Evolutionary conservation across 2,329 filamentous ascomycete genomes (phyloP).

Genomic region (Pseudopithomyces chartarum): DNA sequence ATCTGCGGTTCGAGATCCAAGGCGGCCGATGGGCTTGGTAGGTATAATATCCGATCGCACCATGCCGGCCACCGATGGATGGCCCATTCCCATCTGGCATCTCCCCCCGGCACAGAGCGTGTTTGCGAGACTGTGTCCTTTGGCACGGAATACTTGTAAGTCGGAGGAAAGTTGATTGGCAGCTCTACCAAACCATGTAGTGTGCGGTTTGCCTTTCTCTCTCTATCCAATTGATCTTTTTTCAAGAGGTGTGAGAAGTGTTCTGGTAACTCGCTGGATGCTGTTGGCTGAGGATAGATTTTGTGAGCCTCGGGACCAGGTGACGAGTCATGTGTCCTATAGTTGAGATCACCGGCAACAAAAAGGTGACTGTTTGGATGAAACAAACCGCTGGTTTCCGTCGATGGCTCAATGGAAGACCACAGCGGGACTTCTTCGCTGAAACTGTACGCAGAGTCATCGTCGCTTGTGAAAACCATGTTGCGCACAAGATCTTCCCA

Average conservation of each 20-base stretch:
- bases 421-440: conserved; percentile 41
- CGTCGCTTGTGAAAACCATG: conserved; percentile 68
- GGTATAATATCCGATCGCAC: conserved; percentile 89
- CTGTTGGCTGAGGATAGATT: conserved; percentile 66
- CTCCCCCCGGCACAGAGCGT: conserved; percentile 26
- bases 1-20: conserved; percentile 58
- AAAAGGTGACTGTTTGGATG: conserved; percentile 78
- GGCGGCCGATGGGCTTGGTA: conserved; percentile 54
- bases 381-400: conserved; percentile 69
- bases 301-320: conserved; percentile 64
- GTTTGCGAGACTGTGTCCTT: conserved; percentile 16
- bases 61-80: conserved; percentile 82
- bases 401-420: conserved; percentile 23
- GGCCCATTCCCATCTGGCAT: conserved; percentile 71
- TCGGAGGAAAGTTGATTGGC: conserved; percentile 79
- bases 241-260: conserved; percentile 72
- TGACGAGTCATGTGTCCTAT: conserved; percentile 74
- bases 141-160: conserved; percentile 78
- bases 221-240: conserved; percentile 78
- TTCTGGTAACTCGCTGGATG: conserved; percentile 53
- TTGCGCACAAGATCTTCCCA: conserved; percentile 84
- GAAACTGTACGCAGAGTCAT: conserved; percentile 35
- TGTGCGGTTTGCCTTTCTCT: conserved; percentile 70
- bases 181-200: conserved; percentile 80
- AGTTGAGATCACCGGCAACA: conserved; percentile 91